Conservation (phyloP, 1,284 basidiomycete species). For the Rhodotorula sp. region DNA sequence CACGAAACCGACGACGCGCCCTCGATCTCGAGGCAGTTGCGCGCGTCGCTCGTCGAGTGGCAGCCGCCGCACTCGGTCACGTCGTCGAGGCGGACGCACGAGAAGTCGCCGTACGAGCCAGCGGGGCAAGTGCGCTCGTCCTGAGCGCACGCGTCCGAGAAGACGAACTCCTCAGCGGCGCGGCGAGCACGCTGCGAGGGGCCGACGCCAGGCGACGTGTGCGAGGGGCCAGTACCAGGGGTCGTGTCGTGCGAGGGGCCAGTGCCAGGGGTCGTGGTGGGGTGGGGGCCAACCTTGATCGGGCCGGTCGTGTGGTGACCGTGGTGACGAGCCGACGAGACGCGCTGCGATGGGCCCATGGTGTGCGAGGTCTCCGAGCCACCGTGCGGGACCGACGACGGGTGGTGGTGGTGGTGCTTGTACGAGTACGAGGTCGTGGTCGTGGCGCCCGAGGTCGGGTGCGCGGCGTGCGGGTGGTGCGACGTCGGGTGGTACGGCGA, state of each 20-base stretch:
- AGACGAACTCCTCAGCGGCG: conserved; percentile 35
- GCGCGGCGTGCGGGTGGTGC: conserved; percentile 28
- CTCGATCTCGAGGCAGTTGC: conserved; percentile 37
- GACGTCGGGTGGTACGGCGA: neutral
- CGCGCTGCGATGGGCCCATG: conserved; percentile 1
- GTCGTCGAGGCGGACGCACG: conserved; percentile 42
- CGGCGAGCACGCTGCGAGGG: conserved; percentile 29
- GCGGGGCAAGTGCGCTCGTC: conserved; percentile 39
- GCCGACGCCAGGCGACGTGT: neutral
- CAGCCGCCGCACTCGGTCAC: conserved; percentile 42
- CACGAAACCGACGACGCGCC: conserved; percentile 35
- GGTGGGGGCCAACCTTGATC: neutral
- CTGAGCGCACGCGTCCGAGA: conserved; percentile 37
- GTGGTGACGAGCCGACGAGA: conserved; percentile 1
- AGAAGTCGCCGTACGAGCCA: conserved; percentile 30
- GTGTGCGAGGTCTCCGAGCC: neutral
- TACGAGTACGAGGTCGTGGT: conserved; percentile 28
- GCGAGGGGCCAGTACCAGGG: neutral
- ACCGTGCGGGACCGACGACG: conserved; percentile 1
- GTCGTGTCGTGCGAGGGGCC: conserved; percentile 4
- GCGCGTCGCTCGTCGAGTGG: conserved; percentile 28
- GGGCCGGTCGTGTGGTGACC: conserved; percentile 1
- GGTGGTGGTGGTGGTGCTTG: conserved; percentile 28
- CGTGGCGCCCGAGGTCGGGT: conserved; percentile 20
- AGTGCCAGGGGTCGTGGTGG: conserved; percentile 1